A percentile compares a stretch with the other conserved stretches of the same genome.
phyloP scores from a whole-genome alignment of 2,329 filamentous ascomycete species.

The Fusarium albidum region DNA sequence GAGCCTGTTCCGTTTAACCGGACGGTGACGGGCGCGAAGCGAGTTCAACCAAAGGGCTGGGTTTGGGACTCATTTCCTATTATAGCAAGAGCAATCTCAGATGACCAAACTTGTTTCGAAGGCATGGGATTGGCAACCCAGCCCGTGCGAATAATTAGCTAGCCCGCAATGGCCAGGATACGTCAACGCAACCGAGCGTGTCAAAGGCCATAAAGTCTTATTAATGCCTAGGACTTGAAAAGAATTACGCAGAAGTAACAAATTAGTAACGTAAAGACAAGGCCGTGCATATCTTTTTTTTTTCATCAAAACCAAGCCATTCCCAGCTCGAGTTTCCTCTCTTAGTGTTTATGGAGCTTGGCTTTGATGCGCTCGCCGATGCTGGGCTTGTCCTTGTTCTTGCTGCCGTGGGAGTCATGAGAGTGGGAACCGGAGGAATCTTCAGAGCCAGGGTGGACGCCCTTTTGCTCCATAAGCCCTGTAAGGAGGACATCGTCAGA shows the following conservation, averaged over 20 bases:
- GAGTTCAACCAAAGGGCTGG: not conserved
- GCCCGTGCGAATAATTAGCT: no score
- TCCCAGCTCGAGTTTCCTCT: not conserved
- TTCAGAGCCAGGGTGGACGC: constrained; percentile 32
- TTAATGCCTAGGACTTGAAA: no score
- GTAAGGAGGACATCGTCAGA: not conserved
- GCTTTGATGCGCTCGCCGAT: constrained; percentile 73
- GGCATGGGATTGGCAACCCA: not conserved
- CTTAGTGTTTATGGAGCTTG: constrained; percentile 66
- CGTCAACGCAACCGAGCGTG: no score
- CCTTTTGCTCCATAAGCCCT: constrained; percentile 49
- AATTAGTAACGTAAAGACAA: not conserved
- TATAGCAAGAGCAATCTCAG: not conserved
- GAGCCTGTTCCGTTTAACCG: not conserved
- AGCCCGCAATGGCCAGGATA: no score
- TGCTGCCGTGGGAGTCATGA: constrained; percentile 12
- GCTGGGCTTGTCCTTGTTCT: constrained; percentile 56
- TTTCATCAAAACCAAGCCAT: constrained; percentile 18
- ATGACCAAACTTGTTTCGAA: not conserved
- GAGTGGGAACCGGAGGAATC: constrained; percentile 1
- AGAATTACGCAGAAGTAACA: no score
- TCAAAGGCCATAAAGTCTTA: no score
- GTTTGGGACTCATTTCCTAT: not conserved
- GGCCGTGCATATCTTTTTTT: constrained; percentile 29
- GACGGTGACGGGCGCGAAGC: constrained; percentile 1